Base-by-base conservation (phyloP, 2,329 filamentous ascomycete genomes). In the Trichoderma hamatum region DNA sequence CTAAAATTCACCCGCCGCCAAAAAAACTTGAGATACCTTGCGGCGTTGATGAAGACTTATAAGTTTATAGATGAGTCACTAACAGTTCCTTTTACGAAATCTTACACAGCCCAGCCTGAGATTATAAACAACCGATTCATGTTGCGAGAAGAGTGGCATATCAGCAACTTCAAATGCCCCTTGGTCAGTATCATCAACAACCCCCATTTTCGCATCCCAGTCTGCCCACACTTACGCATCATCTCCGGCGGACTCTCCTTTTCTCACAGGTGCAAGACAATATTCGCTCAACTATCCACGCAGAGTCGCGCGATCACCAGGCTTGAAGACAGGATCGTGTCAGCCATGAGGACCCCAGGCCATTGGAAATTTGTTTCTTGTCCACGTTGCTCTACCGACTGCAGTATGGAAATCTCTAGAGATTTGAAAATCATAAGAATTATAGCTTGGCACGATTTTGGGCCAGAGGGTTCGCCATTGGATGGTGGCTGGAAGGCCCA, bases 361-460 rank as follows among this genome's bases (percentile, higher is more conserved):
- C 39, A 49, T 19, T 3, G 24, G 14, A 43, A 28, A 10, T 43
- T 11, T 13, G 32, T 34, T 28, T 60, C 34, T 24, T 60, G 56
- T 43, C 34, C 30, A 19, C 56, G 56, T 1, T 60, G 56, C 56
- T 34, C 34, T 36, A 60, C 56, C 10, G 56, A 60, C 30, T 60
- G 3, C 34, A 21, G 1, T 0, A 39, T 60, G 13, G 13, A 5
- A n/a, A 16, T 60, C n/a, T 60, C 56, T 6, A 14, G 0, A 19
- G 28, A 21, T 34, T 3, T 16, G 21, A 19, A 9, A 11, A 39
- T 3, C 21, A 34, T 21, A 34, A 60, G 21, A 13, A 43, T 60
- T 21, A 34, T n/a, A 24, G 56, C 56, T 26, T 60, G 56, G 56
- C 56, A 60, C 34, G 30, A 60, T 24, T 60, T 60, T 60, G 56